A percentile compares a stretch with the other conserved stretches of the same genome.
phyloP scores from a whole-genome alignment of 1,284 basidiomycete species.

The Apiotrichum sp. region DNA sequence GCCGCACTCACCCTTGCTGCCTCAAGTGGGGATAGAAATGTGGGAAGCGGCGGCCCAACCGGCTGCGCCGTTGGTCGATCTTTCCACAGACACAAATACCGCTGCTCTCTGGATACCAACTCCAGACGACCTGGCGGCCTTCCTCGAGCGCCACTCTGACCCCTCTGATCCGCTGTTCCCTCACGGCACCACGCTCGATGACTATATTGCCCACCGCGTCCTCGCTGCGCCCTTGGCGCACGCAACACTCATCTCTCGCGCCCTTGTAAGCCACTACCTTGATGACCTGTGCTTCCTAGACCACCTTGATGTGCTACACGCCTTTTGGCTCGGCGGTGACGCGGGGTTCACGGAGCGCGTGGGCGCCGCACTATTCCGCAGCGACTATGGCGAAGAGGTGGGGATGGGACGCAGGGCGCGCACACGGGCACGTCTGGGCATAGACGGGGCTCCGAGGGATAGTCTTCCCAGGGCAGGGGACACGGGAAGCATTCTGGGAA shows the following conservation, averaged over 20 bases:
- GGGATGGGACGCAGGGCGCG: constrained; percentile 7
- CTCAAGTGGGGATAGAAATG: neutral
- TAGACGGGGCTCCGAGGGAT: constrained; percentile 6
- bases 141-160: constrained; percentile 25
- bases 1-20: neutral
- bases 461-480: no score
- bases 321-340: constrained; percentile 41
- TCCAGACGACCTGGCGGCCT: constrained; percentile 25
- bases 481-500: neutral
- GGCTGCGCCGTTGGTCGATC: neutral
- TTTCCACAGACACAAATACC: neutral
- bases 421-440: constrained; percentile 32
- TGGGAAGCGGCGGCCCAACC: neutral
- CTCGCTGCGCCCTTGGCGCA: constrained; percentile 34
- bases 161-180: constrained; percentile 26
- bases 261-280: constrained; percentile 39
- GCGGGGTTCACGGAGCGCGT: constrained; percentile 36
- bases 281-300: constrained; percentile 37
- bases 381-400: constrained; percentile 24
- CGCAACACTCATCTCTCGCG: constrained; percentile 30
- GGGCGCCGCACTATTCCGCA: constrained; percentile 33
- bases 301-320: constrained; percentile 37
- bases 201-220: constrained; percentile 33
- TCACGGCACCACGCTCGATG: constrained; percentile 23
- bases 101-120: constrained; percentile 26